These are phyloP conservation scores for Periconia digitata DNA, from an alignment of 2,329 filamentous ascomycete genomes.

Conservation along the genomic window DNA sequence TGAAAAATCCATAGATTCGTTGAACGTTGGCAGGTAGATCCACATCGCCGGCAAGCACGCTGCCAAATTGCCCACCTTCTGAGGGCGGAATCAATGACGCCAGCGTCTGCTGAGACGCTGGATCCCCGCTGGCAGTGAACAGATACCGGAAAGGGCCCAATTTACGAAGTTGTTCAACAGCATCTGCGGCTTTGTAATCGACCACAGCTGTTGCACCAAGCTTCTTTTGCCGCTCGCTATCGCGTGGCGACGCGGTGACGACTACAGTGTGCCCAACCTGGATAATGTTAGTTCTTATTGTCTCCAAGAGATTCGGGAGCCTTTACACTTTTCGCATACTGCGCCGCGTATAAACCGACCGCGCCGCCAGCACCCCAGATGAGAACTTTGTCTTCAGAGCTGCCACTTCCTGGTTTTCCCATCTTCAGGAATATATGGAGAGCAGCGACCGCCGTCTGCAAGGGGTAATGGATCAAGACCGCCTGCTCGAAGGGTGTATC, in stretches of 20 bases:
- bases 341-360: conserved; percentile 27
- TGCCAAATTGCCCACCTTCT: conserved; percentile 22
- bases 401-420: conserved; percentile 21
- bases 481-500: conserved; percentile 27
- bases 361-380: conserved; percentile 33
- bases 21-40: conserved; percentile 26
- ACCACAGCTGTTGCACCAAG: conserved; percentile 25
- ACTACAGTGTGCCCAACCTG: conserved; percentile 30
- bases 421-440: conserved; percentile 29
- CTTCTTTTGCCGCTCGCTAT: conserved; percentile 22
- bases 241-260: conserved; percentile 26
- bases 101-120: conserved; percentile 25
- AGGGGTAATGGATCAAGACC: conserved; percentile 25
- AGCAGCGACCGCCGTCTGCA: conserved; percentile 31
- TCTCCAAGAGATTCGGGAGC: neutral
- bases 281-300: conserved; percentile 13
- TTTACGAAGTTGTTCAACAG: conserved; percentile 19
- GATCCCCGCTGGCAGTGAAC: conserved; percentile 29
- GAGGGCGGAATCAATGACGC: conserved; percentile 20
- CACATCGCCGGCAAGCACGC: conserved; percentile 22
- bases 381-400: conserved; percentile 23
- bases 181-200: conserved; percentile 30
- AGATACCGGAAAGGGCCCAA: conserved; percentile 29
- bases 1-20: conserved; percentile 26
- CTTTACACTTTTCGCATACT: conserved; percentile 27